A percentile compares a stretch with the other conserved stretches of the same genome.
These are phyloP conservation scores for Talaromyces albobiverticillius DNA, from an alignment of 2,329 filamentous ascomycete genomes.

Conservation along the genomic window DNA sequence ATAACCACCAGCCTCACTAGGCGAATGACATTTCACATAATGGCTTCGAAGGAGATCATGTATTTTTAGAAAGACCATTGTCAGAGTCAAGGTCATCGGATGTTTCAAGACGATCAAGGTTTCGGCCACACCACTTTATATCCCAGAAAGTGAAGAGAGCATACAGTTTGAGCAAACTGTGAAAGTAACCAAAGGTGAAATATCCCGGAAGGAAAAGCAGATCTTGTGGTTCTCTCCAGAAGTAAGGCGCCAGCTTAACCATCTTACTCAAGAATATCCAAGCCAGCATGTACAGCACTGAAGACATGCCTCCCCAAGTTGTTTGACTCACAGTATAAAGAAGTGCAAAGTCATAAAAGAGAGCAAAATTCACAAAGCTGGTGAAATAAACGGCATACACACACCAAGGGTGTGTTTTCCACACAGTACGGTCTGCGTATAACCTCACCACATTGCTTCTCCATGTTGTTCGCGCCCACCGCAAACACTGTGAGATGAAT, in stretches of 20 bases:
- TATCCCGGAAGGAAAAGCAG: slow-evolving; percentile 49
- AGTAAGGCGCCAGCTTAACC: slow-evolving; percentile 56
- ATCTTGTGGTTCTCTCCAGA: slow-evolving; percentile 52
- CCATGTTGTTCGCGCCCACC: slow-evolving; percentile 60
- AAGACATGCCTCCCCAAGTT: slow-evolving; percentile 12
- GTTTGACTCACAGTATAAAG: slow-evolving; percentile 30
- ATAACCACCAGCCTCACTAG: no score
- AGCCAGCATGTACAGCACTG: slow-evolving; percentile 18
- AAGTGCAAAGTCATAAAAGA: slow-evolving; percentile 51
- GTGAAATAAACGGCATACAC: slow-evolving; percentile 57
- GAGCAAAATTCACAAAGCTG: slow-evolving; percentile 55
- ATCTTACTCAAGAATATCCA: slow-evolving; percentile 58
- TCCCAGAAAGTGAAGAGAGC: slow-evolving; percentile 54
- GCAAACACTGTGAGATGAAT: slow-evolving; percentile 52
- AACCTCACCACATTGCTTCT: slow-evolving; percentile 55
- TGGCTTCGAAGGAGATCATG: no score
- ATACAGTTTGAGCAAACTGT: slow-evolving; percentile 58
- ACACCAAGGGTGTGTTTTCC: slow-evolving; percentile 49
- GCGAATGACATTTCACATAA: no score
- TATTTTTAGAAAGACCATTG: no score
- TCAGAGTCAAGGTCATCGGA: no score
- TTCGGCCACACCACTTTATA: slow-evolving; percentile 42
- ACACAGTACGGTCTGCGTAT: slow-evolving; percentile 36
- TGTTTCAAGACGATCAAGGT: slow-evolving; percentile 23
- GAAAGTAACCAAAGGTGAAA: slow-evolving; percentile 56